These are phyloP conservation scores for Hibiscus syriacus DNA, from an alignment of 345 rosid genomes.

Conservation along the genomic window DNA sequence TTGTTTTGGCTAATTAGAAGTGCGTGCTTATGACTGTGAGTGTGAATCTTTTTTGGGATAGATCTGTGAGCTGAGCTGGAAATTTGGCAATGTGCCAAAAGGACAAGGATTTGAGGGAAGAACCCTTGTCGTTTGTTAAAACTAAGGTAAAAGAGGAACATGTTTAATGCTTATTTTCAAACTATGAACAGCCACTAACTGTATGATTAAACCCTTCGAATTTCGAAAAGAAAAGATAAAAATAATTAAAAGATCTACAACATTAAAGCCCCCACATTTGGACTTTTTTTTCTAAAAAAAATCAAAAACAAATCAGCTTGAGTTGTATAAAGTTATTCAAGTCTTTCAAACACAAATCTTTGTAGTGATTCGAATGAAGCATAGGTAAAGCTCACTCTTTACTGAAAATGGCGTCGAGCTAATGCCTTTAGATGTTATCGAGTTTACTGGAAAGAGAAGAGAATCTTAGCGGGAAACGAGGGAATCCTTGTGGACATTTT, in stretches of 20 bases:
- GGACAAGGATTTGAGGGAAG: constrained; percentile 7
- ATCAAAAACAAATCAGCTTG: too few relatives aligned
- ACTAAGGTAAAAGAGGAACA: background rate
- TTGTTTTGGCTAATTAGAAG: background rate
- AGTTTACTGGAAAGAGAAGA: background rate
- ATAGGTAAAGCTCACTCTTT: too few relatives aligned
- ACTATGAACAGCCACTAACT: background rate
- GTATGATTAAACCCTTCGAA: background rate
- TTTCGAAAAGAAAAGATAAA: too few relatives aligned
- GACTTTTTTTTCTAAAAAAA: background rate
- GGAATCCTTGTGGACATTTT: background rate
- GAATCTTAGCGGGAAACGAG: background rate
- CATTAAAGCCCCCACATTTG: background rate
- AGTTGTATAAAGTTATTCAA: too few relatives aligned
- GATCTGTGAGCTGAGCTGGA: constrained; percentile 13
- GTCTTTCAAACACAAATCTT: background rate
- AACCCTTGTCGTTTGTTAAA: constrained; percentile 15
- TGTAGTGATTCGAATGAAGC: background rate
- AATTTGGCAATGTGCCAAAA: background rate
- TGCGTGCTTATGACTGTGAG: background rate
- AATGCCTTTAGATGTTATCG: background rate
- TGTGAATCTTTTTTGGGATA: background rate
- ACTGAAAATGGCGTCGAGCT: too few relatives aligned
- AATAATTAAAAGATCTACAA: too few relatives aligned
- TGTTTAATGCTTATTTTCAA: too few relatives aligned